Base-by-base conservation (phyloP, 1,284 basidiomycete species). In the Naganishia liquefaciens region DNA sequence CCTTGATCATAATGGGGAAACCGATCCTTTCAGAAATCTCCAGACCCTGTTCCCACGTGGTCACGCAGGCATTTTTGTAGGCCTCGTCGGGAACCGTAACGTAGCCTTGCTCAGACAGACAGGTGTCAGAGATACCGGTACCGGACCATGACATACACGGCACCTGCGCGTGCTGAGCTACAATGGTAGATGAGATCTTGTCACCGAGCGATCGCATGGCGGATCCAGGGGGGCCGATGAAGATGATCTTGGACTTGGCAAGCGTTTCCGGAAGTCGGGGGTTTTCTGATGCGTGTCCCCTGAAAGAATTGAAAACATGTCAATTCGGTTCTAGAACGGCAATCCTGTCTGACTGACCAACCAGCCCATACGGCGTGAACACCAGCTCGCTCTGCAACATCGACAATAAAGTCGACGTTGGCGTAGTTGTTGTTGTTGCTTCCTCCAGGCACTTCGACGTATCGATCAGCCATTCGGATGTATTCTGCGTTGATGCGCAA, bases 371-470 rank as follows among this genome's bases (percentile, higher is more conserved):
- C 96, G 54, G 96, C 96, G 77, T 99, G 95, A 2, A 99, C 96
- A 53, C 93, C 94, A 37, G 92, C 86, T 70, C 96, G 89, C 81
- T 99, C 94, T 50, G 96, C 96, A 67, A 99, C 87, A 76, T 99
- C 96, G 69, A 99, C 91, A 74, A 99, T 99, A 73, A 98, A 88
- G 77, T 99, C 96, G 73, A 99, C 96, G 77, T 99, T 99, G 73
- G 96, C 96, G 77, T 99, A 99, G 81, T 99, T 99, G 85, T 99
- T 96, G 84, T 99, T 99, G 80, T 99, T 99, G 54, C 88, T 86
- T 68, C 96, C 96, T 71, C 96, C 96, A 27, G 96, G 95, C 7
- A 99, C 96, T 80, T 99, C 96, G 73, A 99, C 90, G 77, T 96
- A 99, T 75, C 94, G 88, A 80, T 99, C 96, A 40, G 96, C 96